phyloP scores from a whole-genome alignment of 2,329 filamentous ascomycete genomes.

The Hypoxylon rubiginosum region DNA sequence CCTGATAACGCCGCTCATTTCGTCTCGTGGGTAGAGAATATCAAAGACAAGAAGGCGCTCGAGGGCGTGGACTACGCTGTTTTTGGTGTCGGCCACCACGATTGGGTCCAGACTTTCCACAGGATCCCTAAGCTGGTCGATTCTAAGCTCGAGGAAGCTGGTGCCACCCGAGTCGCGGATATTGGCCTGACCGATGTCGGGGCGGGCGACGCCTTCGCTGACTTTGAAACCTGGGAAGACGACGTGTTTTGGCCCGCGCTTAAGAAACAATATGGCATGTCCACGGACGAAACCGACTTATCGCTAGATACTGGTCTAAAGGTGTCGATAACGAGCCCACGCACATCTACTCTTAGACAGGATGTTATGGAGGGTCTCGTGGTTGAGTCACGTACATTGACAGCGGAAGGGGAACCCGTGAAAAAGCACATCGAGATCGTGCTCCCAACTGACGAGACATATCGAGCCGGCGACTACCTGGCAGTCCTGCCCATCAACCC shows the following conservation, averaged over 20 bases:
- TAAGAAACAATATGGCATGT: conserved; percentile 51
- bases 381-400: conserved; percentile 65
- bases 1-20: conserved; percentile 80
- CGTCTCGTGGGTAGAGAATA: conserved; percentile 72
- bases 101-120: conserved; percentile 67
- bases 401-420: conserved; percentile 61
- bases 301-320: conserved; percentile 51
- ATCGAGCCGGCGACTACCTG: conserved; percentile 82
- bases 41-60: conserved; percentile 63
- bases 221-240: conserved; percentile 72
- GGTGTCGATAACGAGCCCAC: conserved; percentile 66
- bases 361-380: conserved; percentile 74
- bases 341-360: conserved; percentile 71
- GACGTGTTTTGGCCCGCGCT: conserved; percentile 65
- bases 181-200: conserved; percentile 67
- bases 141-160: conserved; percentile 59
- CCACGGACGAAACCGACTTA: conserved; percentile 36
- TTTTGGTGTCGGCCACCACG: conserved; percentile 74
- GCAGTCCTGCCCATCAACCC: conserved; percentile 80
- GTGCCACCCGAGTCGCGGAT: conserved; percentile 61
- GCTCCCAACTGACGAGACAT: conserved; percentile 74
- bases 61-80: conserved; percentile 73
- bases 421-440: conserved; percentile 78
- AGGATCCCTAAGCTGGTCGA: conserved; percentile 68
- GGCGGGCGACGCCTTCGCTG: conserved; percentile 67